phyloP scores from a whole-genome alignment of 371 early-diverging fungal genomes.

The Dichotomocladium elegans region DNA sequence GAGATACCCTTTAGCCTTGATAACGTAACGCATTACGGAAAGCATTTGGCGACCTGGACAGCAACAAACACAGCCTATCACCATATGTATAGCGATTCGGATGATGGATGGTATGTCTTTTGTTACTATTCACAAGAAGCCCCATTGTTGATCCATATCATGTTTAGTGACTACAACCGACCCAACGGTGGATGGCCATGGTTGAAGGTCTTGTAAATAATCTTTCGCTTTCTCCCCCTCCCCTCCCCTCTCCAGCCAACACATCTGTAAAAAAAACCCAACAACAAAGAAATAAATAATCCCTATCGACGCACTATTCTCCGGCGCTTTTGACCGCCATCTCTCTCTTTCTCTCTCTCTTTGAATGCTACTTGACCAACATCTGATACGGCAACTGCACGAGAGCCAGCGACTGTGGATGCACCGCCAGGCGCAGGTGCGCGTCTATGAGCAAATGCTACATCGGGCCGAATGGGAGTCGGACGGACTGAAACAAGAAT shows the following conservation, averaged over 20 bases:
- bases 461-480: not conserved
- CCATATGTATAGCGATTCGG: not conserved
- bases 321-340: not conserved
- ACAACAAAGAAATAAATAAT: not conserved
- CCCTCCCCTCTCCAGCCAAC: not conserved
- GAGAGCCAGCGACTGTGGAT: not conserved
- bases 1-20: conserved; percentile 2
- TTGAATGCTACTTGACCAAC: not conserved
- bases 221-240: not conserved
- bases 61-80: not conserved
- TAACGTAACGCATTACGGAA: conserved; percentile 9
- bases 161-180: not conserved
- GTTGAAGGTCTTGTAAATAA: conserved; percentile 18
- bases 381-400: not conserved
- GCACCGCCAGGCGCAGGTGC: not conserved
- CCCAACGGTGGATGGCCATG: conserved; percentile 15
- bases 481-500: not conserved
- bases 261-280: not conserved
- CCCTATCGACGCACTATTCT: not conserved
- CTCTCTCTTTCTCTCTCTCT: not conserved
- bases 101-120: too few species aligned
- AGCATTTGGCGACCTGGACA: conserved; percentile 11
- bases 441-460: not conserved
- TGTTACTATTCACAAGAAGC: not conserved
- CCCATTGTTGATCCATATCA: not conserved